These are phyloP conservation scores for Candida fluviatilis DNA, from an alignment of 805 yeast species.

Conservation along the genomic window DNA sequence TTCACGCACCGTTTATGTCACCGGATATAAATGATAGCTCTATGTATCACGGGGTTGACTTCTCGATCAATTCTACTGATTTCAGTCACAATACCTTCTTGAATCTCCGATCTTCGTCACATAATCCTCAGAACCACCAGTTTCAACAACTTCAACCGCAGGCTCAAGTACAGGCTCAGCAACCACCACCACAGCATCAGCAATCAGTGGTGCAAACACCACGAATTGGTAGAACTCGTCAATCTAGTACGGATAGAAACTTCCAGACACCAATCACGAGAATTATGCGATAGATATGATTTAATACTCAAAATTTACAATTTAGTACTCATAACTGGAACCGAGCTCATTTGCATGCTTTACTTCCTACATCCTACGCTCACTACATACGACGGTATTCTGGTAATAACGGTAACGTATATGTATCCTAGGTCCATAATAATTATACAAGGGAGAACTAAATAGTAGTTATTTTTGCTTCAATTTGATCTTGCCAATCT, in stretches of 20 bases:
- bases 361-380: background rate
- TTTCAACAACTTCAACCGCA: conserved; percentile 1
- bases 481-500: conserved; percentile 19
- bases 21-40: conserved; percentile 23
- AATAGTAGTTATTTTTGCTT: conserved; percentile 1
- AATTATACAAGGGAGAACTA: background rate
- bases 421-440: background rate
- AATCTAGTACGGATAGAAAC: conserved; percentile 33
- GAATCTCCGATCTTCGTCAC: conserved; percentile 11
- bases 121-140: conserved; percentile 5
- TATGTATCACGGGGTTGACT: conserved; percentile 27
- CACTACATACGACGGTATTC: background rate
- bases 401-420: background rate
- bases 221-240: conserved; percentile 33
- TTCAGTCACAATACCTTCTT: conserved; percentile 12
- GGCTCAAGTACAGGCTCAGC: conserved; percentile 13
- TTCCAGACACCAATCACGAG: conserved; percentile 42
- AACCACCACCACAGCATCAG: conserved; percentile 9
- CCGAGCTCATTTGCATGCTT: no score
- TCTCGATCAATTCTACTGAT: conserved; percentile 26
- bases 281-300: conserved; percentile 31
- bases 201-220: conserved; percentile 32
- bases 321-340: no score
- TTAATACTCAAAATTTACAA: no score
- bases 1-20: conserved; percentile 9